These are phyloP conservation scores for Ophiostoma quercus DNA, from an alignment of 2,329 filamentous ascomycete species.

Conservation along the genomic window DNA sequence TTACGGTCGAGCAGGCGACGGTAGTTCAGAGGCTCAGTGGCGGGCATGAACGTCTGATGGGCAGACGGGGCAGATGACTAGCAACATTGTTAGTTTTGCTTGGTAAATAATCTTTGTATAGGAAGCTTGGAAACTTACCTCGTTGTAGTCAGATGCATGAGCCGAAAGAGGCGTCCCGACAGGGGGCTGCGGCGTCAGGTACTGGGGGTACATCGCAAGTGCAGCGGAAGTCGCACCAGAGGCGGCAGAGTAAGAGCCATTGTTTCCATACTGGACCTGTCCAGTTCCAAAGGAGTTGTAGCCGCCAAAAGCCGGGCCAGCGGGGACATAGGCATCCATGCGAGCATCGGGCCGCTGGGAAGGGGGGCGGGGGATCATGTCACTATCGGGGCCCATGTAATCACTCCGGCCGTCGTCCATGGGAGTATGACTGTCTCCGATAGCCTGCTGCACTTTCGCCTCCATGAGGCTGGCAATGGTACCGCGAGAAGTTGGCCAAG, in stretches of 20 bases:
- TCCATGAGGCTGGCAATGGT: conserved; percentile 41
- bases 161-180: conserved; percentile 64
- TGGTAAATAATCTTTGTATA: neutral
- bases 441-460: conserved; percentile 23
- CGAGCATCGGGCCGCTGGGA: conserved; percentile 44
- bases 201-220: conserved; percentile 44
- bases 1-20: conserved; percentile 91
- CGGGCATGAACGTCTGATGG: conserved; percentile 72
- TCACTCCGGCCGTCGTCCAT: conserved; percentile 44
- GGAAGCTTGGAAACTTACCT: conserved; percentile 39
- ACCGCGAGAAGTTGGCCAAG: conserved; percentile 46
- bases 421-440: conserved; percentile 32
- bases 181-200: conserved; percentile 46
- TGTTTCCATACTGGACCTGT: conserved; percentile 31
- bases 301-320: conserved; percentile 32
- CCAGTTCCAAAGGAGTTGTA: conserved; percentile 34
- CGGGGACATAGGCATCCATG: conserved; percentile 40
- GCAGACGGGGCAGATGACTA: conserved; percentile 35
- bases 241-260: conserved; percentile 28
- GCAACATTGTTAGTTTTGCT: neutral
- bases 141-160: conserved; percentile 68
- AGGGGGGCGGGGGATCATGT: conserved; percentile 42
- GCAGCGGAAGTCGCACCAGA: conserved; percentile 36
- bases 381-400: conserved; percentile 46
- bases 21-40: conserved; percentile 92